Percentiles rank a stretch among this genome's conserved stretches.
Evolutionary conservation across 495 filamentous ascomycete species (phyloP).

Genomic region (Penicillium goetzii): DNA sequence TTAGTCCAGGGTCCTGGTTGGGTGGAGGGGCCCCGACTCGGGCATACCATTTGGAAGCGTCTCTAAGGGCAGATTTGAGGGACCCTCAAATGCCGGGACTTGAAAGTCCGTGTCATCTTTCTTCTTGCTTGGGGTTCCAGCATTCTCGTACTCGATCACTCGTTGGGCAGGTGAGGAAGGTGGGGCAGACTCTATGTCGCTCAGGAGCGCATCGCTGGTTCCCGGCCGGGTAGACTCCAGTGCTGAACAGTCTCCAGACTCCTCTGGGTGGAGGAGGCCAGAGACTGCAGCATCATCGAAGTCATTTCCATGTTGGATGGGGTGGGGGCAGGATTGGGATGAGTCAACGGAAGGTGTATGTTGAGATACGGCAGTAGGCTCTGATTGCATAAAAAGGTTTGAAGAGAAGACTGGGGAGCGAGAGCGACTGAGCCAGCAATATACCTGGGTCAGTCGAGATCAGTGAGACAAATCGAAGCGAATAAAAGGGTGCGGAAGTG

Average conservation of each 20-base stretch:
- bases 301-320: slow-evolving; percentile 80
- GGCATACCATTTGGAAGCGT: slow-evolving; percentile 80
- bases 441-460: slow-evolving; percentile 48
- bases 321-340: slow-evolving; percentile 40
- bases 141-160: slow-evolving; percentile 75
- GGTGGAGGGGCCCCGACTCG: background rate
- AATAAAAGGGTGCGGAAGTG: slow-evolving; percentile 11
- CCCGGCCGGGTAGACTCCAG: slow-evolving; percentile 25
- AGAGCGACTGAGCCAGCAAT: slow-evolving; percentile 70
- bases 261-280: slow-evolving; percentile 34
- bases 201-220: slow-evolving; percentile 43
- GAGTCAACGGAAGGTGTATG: slow-evolving; percentile 50
- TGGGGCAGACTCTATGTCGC: slow-evolving; percentile 38
- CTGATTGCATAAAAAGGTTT: slow-evolving; percentile 88
- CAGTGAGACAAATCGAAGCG: slow-evolving; percentile 16
- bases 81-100: slow-evolving; percentile 57
- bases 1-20: slow-evolving; percentile 26
- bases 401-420: slow-evolving; percentile 38
- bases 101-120: slow-evolving; percentile 59
- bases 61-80: slow-evolving; percentile 57
- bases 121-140: slow-evolving; percentile 51
- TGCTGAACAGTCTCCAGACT: slow-evolving; percentile 36
- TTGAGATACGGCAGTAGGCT: slow-evolving; percentile 65
- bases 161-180: slow-evolving; percentile 53
- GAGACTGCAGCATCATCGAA: slow-evolving; percentile 47